Conservation (phyloP, 2,329 filamentous ascomycete genomes). For the Truncatella angustata region DNA sequence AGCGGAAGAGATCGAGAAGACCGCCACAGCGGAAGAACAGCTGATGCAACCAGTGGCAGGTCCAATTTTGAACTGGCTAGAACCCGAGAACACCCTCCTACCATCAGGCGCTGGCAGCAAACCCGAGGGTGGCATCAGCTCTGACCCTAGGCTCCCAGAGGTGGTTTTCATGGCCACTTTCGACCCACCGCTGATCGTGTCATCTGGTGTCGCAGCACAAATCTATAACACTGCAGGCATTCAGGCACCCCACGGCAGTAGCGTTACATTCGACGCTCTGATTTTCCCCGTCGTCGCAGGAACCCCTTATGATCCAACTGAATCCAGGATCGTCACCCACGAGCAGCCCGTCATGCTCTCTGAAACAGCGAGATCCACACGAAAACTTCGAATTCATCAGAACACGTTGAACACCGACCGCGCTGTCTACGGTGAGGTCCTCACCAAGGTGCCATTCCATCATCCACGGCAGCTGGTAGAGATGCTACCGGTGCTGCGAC, state of each 20-base stretch:
- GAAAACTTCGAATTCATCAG: conserved; percentile 32
- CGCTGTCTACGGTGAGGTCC: conserved; percentile 65
- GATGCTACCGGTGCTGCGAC: conserved; percentile 71
- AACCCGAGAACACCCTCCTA: conserved; percentile 65
- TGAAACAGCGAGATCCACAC: conserved; percentile 20
- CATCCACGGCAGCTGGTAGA: conserved; percentile 75
- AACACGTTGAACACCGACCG: conserved; percentile 71
- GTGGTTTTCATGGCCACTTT: conserved; percentile 74
- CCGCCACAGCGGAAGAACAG: conserved; percentile 39
- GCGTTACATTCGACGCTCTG: conserved; percentile 53
- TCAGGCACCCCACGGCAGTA: conserved; percentile 32
- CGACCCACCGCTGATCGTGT: conserved; percentile 70
- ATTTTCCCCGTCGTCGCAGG: conserved; percentile 53
- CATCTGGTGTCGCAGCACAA: conserved; percentile 60
- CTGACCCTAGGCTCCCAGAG: conserved; percentile 58
- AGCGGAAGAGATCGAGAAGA: conserved; percentile 62
- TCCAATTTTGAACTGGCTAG: conserved; percentile 65
- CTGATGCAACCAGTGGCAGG: conserved; percentile 35
- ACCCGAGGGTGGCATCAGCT: conserved; percentile 42
- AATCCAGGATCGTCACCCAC: conserved; percentile 54
- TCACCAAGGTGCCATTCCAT: conserved; percentile 70
- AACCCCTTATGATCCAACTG: conserved; percentile 52
- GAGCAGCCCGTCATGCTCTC: conserved; percentile 40
- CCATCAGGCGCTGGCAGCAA: conserved; percentile 43
- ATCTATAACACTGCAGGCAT: conserved; percentile 58